A percentile compares a stretch with the other conserved stretches of the same genome.
These are phyloP conservation scores for Thalassiosira ordinaria DNA, from an alignment of 352 stramenopile species.

Conservation along the genomic window DNA sequence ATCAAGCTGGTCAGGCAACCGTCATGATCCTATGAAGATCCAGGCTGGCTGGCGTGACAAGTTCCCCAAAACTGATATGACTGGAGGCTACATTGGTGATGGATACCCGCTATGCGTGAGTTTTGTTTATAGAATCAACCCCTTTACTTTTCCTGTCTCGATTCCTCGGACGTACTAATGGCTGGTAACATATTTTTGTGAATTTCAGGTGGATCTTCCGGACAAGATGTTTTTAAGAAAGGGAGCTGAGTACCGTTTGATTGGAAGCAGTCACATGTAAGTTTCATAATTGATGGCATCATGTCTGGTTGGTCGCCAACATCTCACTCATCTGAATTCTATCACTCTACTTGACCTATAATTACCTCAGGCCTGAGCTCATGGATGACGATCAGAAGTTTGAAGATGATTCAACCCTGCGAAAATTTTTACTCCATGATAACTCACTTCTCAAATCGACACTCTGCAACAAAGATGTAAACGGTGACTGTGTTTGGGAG, in stretches of 20 bases:
- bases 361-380: too few relatives aligned
- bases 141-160: neutral
- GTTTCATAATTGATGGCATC: too few relatives aligned
- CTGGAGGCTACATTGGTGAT: constrained; percentile 74
- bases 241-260: constrained; percentile 59
- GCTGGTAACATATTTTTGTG: too few relatives aligned
- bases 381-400: constrained; percentile 55
- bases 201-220: constrained; percentile 38
- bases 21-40: constrained; percentile 80
- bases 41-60: constrained; percentile 66
- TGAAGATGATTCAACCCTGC: constrained; percentile 46
- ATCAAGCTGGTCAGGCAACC: constrained; percentile 57
- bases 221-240: constrained; percentile 67
- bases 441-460: constrained; percentile 46
- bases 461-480: constrained; percentile 58
- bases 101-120: constrained; percentile 55
- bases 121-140: neutral
- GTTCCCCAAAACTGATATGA: constrained; percentile 79
- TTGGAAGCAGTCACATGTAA: constrained; percentile 47
- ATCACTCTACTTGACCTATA: too few relatives aligned
- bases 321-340: too few relatives aligned
- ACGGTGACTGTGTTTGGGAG: constrained; percentile 53
- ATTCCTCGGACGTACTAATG: too few relatives aligned
- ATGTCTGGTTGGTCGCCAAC: too few relatives aligned
- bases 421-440: constrained; percentile 51